Evolutionary conservation across 371 early-diverging fungal genomes (phyloP).

Genomic region (Mortierella sp.): DNA sequence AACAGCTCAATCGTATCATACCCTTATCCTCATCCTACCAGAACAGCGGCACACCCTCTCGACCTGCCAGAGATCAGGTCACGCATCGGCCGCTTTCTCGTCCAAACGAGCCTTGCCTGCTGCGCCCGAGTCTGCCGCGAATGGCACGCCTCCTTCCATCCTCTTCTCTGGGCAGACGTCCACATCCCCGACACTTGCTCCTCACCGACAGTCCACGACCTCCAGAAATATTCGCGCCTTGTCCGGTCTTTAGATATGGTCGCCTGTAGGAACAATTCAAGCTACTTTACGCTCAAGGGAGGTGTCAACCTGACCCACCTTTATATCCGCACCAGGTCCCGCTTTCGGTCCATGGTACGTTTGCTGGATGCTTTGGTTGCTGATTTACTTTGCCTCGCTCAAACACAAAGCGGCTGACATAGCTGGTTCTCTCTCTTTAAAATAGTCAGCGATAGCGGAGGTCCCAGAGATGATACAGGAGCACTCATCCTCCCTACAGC

Average conservation of each 20-base stretch:
- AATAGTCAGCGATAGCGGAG: not conserved
- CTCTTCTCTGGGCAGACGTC: constrained; percentile 4
- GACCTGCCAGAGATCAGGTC: constrained; percentile 6
- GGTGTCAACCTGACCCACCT: not conserved
- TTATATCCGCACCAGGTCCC: not conserved
- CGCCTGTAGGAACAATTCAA: not conserved
- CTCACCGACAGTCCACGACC: not conserved
- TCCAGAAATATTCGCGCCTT: not conserved
- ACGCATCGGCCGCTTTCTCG: constrained; percentile 1
- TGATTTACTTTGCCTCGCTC: not conserved
- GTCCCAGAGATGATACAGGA: not conserved
- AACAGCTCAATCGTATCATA: not conserved
- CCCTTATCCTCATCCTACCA: not conserved
- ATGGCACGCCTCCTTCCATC: not conserved
- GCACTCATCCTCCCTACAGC: not conserved
- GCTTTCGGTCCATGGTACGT: not conserved
- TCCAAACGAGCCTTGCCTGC: not conserved
- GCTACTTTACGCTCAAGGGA: not conserved
- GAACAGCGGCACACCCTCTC: not conserved
- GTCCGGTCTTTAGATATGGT: not conserved
- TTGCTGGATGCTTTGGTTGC: not conserved
- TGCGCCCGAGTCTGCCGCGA: not conserved
- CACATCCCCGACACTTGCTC: not conserved
- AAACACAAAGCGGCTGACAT: not conserved
- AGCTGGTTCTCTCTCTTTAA: no score